Evolutionary conservation across 2,329 filamentous ascomycete genomes (phyloP), one percentile per base, ranked within the genome.

Genomic region (Monilinia aucupariae): DNA sequence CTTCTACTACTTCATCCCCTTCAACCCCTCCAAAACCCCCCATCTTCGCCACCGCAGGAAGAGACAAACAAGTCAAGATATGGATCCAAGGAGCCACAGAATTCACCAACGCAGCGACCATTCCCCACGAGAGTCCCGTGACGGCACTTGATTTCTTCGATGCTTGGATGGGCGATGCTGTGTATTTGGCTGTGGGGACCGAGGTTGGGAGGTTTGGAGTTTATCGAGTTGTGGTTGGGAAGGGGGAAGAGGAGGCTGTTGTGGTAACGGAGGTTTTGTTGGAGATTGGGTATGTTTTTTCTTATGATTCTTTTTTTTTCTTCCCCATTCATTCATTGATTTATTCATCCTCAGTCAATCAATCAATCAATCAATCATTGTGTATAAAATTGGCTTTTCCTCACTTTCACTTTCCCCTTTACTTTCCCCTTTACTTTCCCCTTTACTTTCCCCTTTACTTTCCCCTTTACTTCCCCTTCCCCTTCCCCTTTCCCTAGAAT

Each of bases 1-100:
- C n/a, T n/a, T n/a, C n/a, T n/a, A n/a, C n/a, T n/a, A n/a, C n/a
- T n/a, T n/a, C n/a, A n/a, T n/a, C n/a, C n/a, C n/a, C n/a, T n/a
- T n/a, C n/a, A n/a, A n/a, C n/a, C n/a, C n/a, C n/a, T n/a, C n/a
- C n/a, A n/a, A n/a, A n/a, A 10, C 8, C 53, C 37, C 69, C 75
- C 6, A 75, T 82, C 34, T 99, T 99, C 75, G 89, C 89, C 15
- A 99, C 94, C 0, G 93, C 92, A 1, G 91, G 92, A 3, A 82
- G 94, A 70, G 94, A 99, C 75, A 97, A 96, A 77, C 82, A 81
- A 32, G 86, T 96, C 45, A 90, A 89, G 72, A 72, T 92, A 50
- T 93, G 90, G 90, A 62, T 41, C 51, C 69, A 48, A 22, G 68
- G 69, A 43, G 75, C 66, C 71, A 65, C 73, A 69, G 62, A 59